Evolutionary conservation across 306 rosid genomes (phyloP), one percentile per base, ranked within the genome.

Genomic region (Acacia confusa): DNA sequence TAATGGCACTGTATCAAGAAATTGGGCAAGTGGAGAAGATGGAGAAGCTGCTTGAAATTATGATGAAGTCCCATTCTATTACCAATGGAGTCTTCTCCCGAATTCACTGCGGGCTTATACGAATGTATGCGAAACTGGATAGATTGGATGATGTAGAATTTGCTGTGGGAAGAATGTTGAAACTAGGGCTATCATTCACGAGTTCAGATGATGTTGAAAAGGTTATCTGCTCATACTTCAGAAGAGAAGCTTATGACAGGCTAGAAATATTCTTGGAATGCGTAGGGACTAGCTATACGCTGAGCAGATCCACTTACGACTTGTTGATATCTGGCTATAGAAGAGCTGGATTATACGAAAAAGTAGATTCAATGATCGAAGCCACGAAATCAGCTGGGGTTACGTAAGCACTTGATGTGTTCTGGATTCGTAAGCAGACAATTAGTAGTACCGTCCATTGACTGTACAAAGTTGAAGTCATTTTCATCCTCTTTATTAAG

Each of bases 161-260:
- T 73, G 83, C 90, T 48, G 87, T 88, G 20, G 93, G 86, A 30
- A 86, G 93, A 76, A 88, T 91, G 95, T 66, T 91, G 73, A 91
- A 89, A 82, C 88, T 75, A 78, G 93, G 89, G 38, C 58, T 83
- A 38, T 78, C 85, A 34, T 89, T 91, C 78, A 73, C 76, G 52
- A 61, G 73, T 41, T 17, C 79, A 4, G 87, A 82, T 65, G 94
- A 76, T 80, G 86, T 91, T 27, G 95, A 89, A 74, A 87, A 66
- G 76, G 92, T 89, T 57, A 87, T 91, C 43, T 86, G 90, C 32
- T 85, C 84, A 9, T 89, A 89, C 80, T 91, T 91, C 28, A 87
- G 95, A 83, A 78, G 60, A 78, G 82, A 78, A 28, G 89, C 91
- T 75, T 85, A 85, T 79, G 92, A 86, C 81, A 83, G 91, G 79